Percentiles rank a stretch among this genome's conserved stretches.
phyloP scores from a whole-genome alignment of 2,329 filamentous ascomycete species.

The Penicillium glabrum region DNA sequence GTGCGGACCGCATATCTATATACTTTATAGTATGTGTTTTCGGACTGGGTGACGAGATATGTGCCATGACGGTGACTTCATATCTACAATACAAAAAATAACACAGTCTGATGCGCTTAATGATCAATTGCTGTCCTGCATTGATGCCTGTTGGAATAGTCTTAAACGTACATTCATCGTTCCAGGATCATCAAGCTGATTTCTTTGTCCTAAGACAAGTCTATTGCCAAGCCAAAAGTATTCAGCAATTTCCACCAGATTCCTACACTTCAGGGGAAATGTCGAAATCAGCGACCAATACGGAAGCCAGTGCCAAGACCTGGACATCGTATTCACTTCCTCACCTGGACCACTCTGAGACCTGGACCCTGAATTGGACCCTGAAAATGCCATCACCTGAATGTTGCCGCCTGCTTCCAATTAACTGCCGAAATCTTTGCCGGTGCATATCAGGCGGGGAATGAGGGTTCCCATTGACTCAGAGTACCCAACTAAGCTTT shows the following conservation, averaged over 20 bases:
- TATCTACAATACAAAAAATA: too few relatives aligned
- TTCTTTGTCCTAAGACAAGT: too few relatives aligned
- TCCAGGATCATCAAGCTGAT: too few relatives aligned
- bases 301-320: conserved; percentile 11
- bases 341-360: not conserved
- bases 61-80: too few relatives aligned
- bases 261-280: conserved; percentile 13
- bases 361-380: not conserved
- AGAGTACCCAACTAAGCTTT: conserved; percentile 20
- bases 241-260: not conserved
- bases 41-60: too few relatives aligned
- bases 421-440: conserved; percentile 34
- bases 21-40: too few relatives aligned
- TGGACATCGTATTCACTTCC: conserved; percentile 14
- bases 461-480: not conserved
- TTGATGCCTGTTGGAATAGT: too few relatives aligned
- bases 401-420: not conserved
- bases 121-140: too few relatives aligned
- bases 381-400: not conserved
- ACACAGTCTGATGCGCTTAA: too few relatives aligned
- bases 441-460: conserved; percentile 17
- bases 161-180: too few relatives aligned
- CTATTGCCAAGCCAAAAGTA: not conserved
- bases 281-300: conserved; percentile 19
- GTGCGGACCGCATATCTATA: not conserved